These are phyloP conservation scores for Tulasnella sp. DNA, from an alignment of 768 basidiomycete genomes.

Conservation along the genomic window DNA sequence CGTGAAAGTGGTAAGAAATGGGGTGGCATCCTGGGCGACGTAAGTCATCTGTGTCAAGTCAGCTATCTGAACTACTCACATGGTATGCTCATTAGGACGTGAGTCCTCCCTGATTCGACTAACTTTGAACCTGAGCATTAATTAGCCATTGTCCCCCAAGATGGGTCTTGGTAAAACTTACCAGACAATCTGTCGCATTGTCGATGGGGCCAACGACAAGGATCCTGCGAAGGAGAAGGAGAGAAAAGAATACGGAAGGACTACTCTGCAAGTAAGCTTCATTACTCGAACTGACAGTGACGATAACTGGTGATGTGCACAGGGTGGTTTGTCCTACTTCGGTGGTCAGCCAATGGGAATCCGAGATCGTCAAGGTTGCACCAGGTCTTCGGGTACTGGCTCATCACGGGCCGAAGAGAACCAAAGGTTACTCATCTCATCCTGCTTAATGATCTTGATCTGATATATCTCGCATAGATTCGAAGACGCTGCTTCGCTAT, in stretches of 20 bases:
- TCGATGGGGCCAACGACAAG: conserved; percentile 51
- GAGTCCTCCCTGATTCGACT: neutral
- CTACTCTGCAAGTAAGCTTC: conserved; percentile 46
- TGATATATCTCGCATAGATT: neutral
- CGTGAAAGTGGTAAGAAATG: conserved; percentile 64
- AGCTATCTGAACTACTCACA: conserved; percentile 12
- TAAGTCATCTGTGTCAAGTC: conserved; percentile 21
- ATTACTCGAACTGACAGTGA: neutral
- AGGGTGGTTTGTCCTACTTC: conserved; percentile 83
- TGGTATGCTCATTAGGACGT: conserved; percentile 11
- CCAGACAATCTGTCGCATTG: conserved; percentile 76
- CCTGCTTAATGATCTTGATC: neutral
- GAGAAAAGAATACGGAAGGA: conserved; percentile 45
- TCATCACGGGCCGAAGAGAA: conserved; percentile 69
- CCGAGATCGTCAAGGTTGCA: conserved; percentile 65
- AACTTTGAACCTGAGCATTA: neutral
- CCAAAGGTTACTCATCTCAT: conserved; percentile 39
- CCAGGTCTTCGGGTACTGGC: conserved; percentile 53
- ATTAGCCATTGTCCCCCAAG: neutral
- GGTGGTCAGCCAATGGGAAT: conserved; percentile 82
- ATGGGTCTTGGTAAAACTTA: conserved; percentile 56
- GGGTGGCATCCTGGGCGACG: conserved; percentile 83
- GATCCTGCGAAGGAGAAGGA: conserved; percentile 31
- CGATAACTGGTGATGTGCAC: neutral
- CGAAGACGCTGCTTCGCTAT: conserved; percentile 46